These are phyloP conservation scores for Fusarium sp. DNA, from an alignment of 2,329 filamentous ascomycete species.

Conservation along the genomic window DNA sequence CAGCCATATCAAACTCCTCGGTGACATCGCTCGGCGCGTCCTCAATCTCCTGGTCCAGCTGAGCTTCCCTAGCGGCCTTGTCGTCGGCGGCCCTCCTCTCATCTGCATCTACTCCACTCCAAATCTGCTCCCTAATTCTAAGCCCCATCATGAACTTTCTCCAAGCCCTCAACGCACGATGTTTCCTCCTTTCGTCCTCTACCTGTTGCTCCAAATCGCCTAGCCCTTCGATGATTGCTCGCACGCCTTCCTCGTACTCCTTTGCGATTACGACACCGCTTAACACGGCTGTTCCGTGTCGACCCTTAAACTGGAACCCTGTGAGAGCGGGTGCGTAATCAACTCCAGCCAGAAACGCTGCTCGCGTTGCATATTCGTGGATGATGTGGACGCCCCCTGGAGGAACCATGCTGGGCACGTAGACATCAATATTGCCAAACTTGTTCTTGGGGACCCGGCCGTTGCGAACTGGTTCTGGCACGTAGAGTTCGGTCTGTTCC, in stretches of 20 bases:
- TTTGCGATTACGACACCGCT: constrained; percentile 81
- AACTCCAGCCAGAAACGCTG: constrained; percentile 80
- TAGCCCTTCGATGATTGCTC: constrained; percentile 75
- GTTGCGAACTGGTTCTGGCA: constrained; percentile 78
- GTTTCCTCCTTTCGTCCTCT: constrained; percentile 77
- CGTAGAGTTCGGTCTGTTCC: constrained; percentile 78
- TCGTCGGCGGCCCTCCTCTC: constrained; percentile 57
- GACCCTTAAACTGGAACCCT: constrained; percentile 88
- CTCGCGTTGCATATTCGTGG: constrained; percentile 71
- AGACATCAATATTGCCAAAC: constrained; percentile 94
- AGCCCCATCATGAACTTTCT: constrained; percentile 80
- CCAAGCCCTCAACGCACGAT: constrained; percentile 77
- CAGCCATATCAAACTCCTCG: constrained; percentile 57
- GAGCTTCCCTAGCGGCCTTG: constrained; percentile 52
- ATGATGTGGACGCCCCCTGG: constrained; percentile 80
- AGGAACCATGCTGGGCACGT: constrained; percentile 92
- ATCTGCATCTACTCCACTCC: constrained; percentile 64
- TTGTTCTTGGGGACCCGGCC: constrained; percentile 89
- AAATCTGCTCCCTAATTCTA: constrained; percentile 80
- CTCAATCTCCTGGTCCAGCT: constrained; percentile 51
- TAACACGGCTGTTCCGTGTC: constrained; percentile 86
- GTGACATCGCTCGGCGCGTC: constrained; percentile 55
- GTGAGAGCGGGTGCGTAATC: constrained; percentile 92
- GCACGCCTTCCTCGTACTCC: constrained; percentile 78
- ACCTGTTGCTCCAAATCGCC: constrained; percentile 73